These are phyloP conservation scores for Carex myosuroides DNA, from an alignment of 176 grass and related monocot species.

Conservation along the genomic window DNA sequence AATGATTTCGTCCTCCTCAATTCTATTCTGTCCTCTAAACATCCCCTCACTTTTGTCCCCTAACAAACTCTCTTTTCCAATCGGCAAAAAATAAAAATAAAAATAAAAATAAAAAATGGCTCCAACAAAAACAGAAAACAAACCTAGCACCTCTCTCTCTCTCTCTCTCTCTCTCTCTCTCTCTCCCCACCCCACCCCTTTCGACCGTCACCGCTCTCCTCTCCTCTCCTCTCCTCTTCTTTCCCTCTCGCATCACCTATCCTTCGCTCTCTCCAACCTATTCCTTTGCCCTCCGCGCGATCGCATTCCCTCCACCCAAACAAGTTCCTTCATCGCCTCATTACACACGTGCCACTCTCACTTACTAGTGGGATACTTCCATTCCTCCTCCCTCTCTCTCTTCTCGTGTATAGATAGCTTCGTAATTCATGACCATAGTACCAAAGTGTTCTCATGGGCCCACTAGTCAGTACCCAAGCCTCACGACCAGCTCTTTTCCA, in stretches of 20 bases:
- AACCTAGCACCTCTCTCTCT: conserved; percentile 32
- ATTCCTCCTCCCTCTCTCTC: neutral
- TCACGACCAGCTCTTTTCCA: too few species aligned
- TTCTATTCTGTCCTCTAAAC: too few species aligned
- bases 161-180: conserved; percentile 47
- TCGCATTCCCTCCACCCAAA: neutral
- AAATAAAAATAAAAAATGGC: too few species aligned
- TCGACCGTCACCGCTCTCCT: conserved; percentile 46
- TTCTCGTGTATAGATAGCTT: too few species aligned
- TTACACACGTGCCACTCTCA: conserved; percentile 46
- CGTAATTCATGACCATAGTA: too few species aligned
- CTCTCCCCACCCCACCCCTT: conserved; percentile 31
- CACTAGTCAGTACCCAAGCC: too few species aligned
- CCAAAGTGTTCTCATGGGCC: too few species aligned
- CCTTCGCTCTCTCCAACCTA: conserved; percentile 70
- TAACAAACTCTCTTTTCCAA: too few species aligned
- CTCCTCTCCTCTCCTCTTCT: conserved; percentile 35
- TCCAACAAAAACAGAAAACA: too few species aligned
- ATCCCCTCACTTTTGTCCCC: too few species aligned
- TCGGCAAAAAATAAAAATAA: too few species aligned
- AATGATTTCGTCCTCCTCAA: too few species aligned
- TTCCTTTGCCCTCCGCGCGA: conserved; percentile 43
- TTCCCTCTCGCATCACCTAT: conserved; percentile 68
- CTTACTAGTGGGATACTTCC: conserved; percentile 38
- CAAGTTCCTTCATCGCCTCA: conserved; percentile 25